phyloP scores from a whole-genome alignment of 257 asterid species.

The Ophiorrhiza pumila region DNA sequence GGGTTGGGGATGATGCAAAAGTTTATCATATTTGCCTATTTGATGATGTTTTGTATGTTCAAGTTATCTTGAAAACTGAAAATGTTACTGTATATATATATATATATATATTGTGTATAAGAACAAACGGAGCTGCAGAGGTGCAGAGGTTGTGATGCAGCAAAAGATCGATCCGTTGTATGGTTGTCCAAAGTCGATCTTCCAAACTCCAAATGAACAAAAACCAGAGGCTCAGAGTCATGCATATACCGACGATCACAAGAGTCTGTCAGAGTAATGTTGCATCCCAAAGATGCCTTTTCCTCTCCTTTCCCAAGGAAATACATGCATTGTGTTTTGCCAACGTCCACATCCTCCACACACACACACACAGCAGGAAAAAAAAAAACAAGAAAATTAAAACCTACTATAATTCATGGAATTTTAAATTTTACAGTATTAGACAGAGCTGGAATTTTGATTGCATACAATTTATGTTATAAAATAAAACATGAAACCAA shows the following conservation, averaged over 20 bases:
- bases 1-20: too few species aligned
- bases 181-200: too few species aligned
- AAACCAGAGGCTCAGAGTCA: constrained; percentile 1
- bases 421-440: too few species aligned
- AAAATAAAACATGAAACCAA: too few species aligned
- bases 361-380: too few species aligned
- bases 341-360: background rate
- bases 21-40: background rate
- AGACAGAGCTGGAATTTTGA: too few species aligned
- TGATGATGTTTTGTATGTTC: background rate
- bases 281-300: constrained; percentile 11
- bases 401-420: too few species aligned
- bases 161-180: too few species aligned
- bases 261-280: constrained; percentile 12
- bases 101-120: too few species aligned
- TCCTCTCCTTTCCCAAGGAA: constrained; percentile 3
- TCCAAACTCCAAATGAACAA: background rate
- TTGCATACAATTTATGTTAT: too few species aligned
- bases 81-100: too few species aligned
- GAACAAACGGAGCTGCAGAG: constrained; percentile 6
- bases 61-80: background rate
- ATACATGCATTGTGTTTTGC: background rate
- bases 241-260: constrained; percentile 15
- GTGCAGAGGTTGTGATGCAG: constrained; percentile 11
- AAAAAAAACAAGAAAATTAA: too few species aligned